A percentile compares a stretch with the other conserved stretches of the same genome.
phyloP scores from a whole-genome alignment of 345 rosid genomes.

The Conringia planisiliqua region DNA sequence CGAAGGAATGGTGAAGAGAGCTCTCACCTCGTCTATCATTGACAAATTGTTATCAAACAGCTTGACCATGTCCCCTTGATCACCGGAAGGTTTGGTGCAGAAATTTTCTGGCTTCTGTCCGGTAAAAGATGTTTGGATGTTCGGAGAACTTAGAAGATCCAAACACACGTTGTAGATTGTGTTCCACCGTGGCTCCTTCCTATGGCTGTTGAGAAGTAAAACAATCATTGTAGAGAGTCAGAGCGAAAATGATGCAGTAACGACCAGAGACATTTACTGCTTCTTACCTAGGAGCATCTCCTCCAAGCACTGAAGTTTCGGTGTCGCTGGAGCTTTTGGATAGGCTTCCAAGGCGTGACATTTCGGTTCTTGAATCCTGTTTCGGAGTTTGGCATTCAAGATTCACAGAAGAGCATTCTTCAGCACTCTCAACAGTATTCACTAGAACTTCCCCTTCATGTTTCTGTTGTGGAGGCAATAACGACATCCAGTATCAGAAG shows the following conservation, averaged over 20 bases:
- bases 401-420: slow-evolving; percentile 26
- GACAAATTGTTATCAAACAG: slow-evolving; percentile 59
- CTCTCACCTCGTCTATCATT: slow-evolving; percentile 42
- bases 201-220: slow-evolving; percentile 32
- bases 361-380: slow-evolving; percentile 26
- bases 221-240: slow-evolving; percentile 7
- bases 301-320: slow-evolving; percentile 35
- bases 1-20: not conserved
- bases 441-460: slow-evolving; percentile 24
- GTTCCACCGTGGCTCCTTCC: slow-evolving; percentile 53
- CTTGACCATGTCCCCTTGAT: slow-evolving; percentile 44
- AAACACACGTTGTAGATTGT: slow-evolving; percentile 65
- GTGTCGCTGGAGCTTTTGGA: slow-evolving; percentile 38
- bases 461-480: slow-evolving; percentile 30
- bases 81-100: slow-evolving; percentile 24
- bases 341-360: slow-evolving; percentile 36
- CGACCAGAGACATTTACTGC: slow-evolving; percentile 9
- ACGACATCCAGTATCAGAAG: not conserved
- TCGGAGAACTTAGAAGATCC: slow-evolving; percentile 59
- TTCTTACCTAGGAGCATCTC: slow-evolving; percentile 33
- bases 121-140: slow-evolving; percentile 28
- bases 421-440: slow-evolving; percentile 30
- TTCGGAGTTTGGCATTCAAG: slow-evolving; percentile 51
- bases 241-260: slow-evolving; percentile 15
- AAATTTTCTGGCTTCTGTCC: slow-evolving; percentile 30